Evolutionary conservation across 495 filamentous ascomycete species (phyloP), one percentile per base, ranked within the genome.

Genomic region (Hyphodiscus hymeniophilus): DNA sequence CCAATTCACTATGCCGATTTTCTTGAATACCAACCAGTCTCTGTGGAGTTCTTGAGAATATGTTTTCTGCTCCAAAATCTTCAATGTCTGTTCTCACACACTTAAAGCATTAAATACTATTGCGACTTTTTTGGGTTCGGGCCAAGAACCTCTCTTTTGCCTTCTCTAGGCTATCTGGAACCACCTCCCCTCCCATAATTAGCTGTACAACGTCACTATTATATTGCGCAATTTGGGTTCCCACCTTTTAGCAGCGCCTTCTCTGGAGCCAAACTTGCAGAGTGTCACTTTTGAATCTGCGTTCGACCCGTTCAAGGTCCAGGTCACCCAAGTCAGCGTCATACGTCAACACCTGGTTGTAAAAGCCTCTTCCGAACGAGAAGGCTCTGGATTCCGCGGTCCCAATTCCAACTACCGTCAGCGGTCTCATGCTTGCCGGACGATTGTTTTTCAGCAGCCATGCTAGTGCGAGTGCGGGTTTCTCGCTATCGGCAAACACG

Each of bases 221-320:
- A n/a, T n/a, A n/a, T 61, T 17, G 3, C 56, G 26, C 1, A 80
- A 43, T 1, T 60, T 40, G 0, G 54, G 40, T 1, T 60, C 59
- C 58, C 75, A 68, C 6, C 60, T 45, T 10, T 59, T 47, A 1
- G 61, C 53, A 0, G 63, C 65, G 44, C 60, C 57, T 5, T 50
- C 67, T 10, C 77, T 60, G 0, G 66, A 66, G 8, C 75, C 77
- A 54, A 75, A 79, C 51, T 81, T 72, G 39, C 68, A 51, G 26
- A 81, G 48, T 3, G 76, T 63, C 45, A 81, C 54, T 50, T 71
- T 73, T 1, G 34, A 38, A 7, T 60, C 57, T 32, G 13, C 7
- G 26, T 24, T 47, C 6, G 62, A 41, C 13, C 45, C 58, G 51
- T n/a, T 13, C 23, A 21, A 39, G 32, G 5, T 23, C 32, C 1